Base-by-base conservation (phyloP, 2,329 filamentous ascomycete genomes). In the Monilinia fructicola region DNA sequence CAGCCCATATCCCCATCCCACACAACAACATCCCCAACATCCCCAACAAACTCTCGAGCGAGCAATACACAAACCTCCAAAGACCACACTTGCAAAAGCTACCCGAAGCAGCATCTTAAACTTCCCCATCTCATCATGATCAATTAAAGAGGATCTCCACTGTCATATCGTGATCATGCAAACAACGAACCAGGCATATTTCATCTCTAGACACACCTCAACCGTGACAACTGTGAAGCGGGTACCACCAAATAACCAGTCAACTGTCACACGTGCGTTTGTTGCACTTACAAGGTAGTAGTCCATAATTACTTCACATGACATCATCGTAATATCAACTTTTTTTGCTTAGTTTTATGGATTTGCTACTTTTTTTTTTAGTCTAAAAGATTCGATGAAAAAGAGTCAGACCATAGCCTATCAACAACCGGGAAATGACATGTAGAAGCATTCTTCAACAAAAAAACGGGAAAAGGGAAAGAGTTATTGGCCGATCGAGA, bases 351-450 rank as follows among this genome's bases (percentile, higher is more conserved):
- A 28, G 61, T 71, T 71, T 69, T 68, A 66, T 71, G 66, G 71
- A 72, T 74, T 74, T 72, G 71, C 68, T 71, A 71, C 70, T 71
- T 73, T 74, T 74, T 74, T 71, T 68, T 42, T 42, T 69, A 69
- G 70, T 74, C 73, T 74, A 73, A 71, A 69, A 65, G 68, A 53
- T 58, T 59, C 48, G 63, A 59, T 42, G 67, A 64, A 68, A 67
- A 69, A 67, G 65, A 68, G 67, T 63, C 67, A 70, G 59, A 58
- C 60, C 54, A 60, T 63, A 67, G 64, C 44, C 62, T 65, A 67
- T 53, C 58, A 64, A 50, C 59, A 67, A 63, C 62, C 62, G 31
- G 31, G 31, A 52, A 65, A 65, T 52, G 63, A 53, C 54, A 65
- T 65, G 46, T 59, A 56, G 42, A 58, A 65, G 28, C 52, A 42